Evolutionary conservation across 441 rosid genomes (phyloP).

Genomic region (Geranium incanum): DNA sequence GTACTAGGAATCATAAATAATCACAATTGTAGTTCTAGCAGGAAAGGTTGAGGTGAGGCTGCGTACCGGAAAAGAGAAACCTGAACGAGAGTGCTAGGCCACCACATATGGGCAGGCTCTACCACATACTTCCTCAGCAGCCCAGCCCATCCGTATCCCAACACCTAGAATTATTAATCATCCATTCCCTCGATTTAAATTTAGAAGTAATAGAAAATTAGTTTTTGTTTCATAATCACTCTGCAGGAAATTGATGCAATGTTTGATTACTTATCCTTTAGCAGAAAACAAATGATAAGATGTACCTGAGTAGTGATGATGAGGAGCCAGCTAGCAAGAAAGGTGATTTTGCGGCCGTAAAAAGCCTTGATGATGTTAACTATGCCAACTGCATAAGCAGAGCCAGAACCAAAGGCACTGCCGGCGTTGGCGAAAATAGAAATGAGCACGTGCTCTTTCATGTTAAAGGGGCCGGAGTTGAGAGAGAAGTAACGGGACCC

Average conservation of each 20-base stretch:
- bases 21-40: neutral
- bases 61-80: conserved; percentile 67
- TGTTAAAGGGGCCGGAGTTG: conserved; percentile 77
- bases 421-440: conserved; percentile 82
- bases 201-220: too few species aligned
- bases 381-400: conserved; percentile 69
- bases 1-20: too few species aligned
- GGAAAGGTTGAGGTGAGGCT: neutral
- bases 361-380: conserved; percentile 75
- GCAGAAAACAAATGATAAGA: neutral
- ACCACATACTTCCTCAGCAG: conserved; percentile 75
- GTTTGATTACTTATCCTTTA: too few species aligned
- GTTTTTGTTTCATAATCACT: too few species aligned
- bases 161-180: conserved; percentile 33
- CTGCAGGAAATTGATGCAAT: too few species aligned
- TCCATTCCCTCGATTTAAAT: neutral
- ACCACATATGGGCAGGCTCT: conserved; percentile 95
- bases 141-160: conserved; percentile 95
- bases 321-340: conserved; percentile 75
- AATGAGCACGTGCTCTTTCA: conserved; percentile 79
- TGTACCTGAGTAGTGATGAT: conserved; percentile 74
- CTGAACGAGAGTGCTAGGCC: conserved; percentile 80
- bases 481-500: conserved; percentile 41
- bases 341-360: conserved; percentile 52
- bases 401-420: conserved; percentile 69